phyloP scores from a whole-genome alignment of 2,329 filamentous ascomycete genomes.

The Beauveria asiatica region DNA sequence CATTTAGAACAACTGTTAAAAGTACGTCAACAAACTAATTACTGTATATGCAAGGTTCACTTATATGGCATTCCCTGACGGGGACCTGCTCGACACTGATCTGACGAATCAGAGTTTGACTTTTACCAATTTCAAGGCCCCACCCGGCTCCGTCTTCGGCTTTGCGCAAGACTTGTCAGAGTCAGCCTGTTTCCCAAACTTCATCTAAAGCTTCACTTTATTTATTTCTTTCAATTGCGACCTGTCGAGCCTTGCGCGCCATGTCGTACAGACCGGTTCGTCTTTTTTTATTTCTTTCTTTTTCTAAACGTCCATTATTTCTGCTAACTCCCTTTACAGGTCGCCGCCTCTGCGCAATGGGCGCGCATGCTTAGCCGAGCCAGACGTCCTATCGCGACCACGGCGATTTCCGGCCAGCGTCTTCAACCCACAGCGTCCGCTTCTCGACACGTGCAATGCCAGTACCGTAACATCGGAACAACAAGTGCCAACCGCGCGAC shows the following conservation, averaged over 20 bases:
- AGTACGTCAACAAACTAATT: not conserved
- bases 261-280: constrained; percentile 7
- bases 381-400: not conserved
- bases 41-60: not conserved
- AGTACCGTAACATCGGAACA: not conserved
- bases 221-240: not conserved
- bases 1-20: not conserved
- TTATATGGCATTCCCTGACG: not conserved
- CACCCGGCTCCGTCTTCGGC: constrained; percentile 6
- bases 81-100: not conserved
- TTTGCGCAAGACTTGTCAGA: not conserved
- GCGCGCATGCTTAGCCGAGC: constrained; percentile 1
- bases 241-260: not conserved
- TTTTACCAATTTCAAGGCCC: constrained; percentile 1
- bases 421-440: not conserved
- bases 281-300: not conserved
- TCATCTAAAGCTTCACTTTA: not conserved
- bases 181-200: not conserved
- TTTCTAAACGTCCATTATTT: too few relatives aligned
- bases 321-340: not conserved
- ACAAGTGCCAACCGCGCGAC: not conserved
- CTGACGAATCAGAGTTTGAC: not conserved
- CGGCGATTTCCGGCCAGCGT: not conserved
- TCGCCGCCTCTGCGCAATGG: constrained; percentile 1
- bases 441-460: not conserved